Conservation (phyloP, 2,329 filamentous ascomycete species). For the Aschersonia sp. region DNA sequence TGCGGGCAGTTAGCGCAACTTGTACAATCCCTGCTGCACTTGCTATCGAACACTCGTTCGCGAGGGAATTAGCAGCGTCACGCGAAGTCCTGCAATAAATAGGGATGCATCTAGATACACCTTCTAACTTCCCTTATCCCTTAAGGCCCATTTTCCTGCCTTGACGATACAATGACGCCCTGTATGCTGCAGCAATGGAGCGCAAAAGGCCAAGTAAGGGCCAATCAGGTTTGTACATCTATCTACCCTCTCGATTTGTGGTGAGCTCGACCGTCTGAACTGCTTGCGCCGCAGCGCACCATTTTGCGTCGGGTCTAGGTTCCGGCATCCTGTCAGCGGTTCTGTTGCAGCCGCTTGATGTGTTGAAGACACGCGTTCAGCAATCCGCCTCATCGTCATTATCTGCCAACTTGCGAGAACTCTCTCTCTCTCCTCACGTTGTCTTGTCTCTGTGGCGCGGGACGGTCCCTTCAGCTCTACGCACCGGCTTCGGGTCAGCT, state of each 20-base stretch:
- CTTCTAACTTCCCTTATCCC: no score
- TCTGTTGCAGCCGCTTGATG: conserved; percentile 85
- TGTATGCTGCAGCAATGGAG: background rate
- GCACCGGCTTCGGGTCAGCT: conserved; percentile 84
- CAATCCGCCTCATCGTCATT: conserved; percentile 66
- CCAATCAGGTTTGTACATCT: background rate
- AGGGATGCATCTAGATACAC: no score
- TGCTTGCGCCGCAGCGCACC: conserved; percentile 43
- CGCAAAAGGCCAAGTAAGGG: background rate
- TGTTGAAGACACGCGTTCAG: conserved; percentile 92
- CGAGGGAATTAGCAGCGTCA: no score
- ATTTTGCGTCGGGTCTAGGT: conserved; percentile 77
- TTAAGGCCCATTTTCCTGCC: no score
- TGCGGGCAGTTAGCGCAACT: no score
- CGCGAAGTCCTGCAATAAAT: no score
- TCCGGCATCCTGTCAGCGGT: conserved; percentile 82
- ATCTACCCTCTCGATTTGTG: conserved; percentile 38
- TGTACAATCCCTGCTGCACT: no score
- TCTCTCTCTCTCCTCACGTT: conserved; percentile 42
- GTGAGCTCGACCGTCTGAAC: conserved; percentile 18
- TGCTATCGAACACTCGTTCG: no score
- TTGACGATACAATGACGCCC: no score
- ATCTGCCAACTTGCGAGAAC: conserved; percentile 12
- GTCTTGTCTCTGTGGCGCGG: conserved; percentile 79
- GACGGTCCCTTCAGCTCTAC: conserved; percentile 80